Evolutionary conservation across 495 filamentous ascomycete species (phyloP).

Genomic region (Parathielavia appendiculata): DNA sequence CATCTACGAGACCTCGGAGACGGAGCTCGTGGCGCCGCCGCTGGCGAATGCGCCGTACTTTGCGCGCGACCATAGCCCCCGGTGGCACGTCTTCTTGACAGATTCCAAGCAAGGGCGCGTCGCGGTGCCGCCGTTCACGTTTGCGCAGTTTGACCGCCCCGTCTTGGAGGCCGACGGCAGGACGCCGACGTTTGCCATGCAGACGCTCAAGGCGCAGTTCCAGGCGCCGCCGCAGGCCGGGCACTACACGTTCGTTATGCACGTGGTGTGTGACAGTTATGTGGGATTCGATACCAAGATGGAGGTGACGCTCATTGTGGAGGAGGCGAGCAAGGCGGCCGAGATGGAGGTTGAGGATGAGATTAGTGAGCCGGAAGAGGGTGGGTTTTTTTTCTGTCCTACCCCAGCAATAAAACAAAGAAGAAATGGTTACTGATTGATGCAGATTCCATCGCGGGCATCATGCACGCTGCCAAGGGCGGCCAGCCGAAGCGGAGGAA

Average conservation of each 20-base stretch:
- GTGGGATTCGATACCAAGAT: slow-evolving; percentile 84
- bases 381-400: slow-evolving; percentile 48
- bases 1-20: slow-evolving; percentile 38
- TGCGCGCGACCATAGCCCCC: slow-evolving; percentile 78
- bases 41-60: slow-evolving; percentile 86
- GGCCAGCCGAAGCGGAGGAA: slow-evolving; percentile 50
- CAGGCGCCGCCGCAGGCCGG: slow-evolving; percentile 89
- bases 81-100: slow-evolving; percentile 89
- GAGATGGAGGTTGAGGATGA: slow-evolving; percentile 81
- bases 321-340: slow-evolving; percentile 79
- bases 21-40: slow-evolving; percentile 67
- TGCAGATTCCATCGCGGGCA: slow-evolving; percentile 85
- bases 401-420: slow-evolving; percentile 26
- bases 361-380: slow-evolving; percentile 96
- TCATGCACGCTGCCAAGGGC: slow-evolving; percentile 83
- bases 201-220: slow-evolving; percentile 96
- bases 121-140: slow-evolving; percentile 89
- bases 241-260: slow-evolving; percentile 87
- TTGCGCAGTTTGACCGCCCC: slow-evolving; percentile 82
- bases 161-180: slow-evolving; percentile 66
- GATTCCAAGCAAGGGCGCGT: slow-evolving; percentile 92
- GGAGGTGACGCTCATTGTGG: slow-evolving; percentile 84
- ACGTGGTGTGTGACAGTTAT: slow-evolving; percentile 89
- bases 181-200: slow-evolving; percentile 78
- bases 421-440: slow-evolving; percentile 24